Evolutionary conservation across 2,329 filamentous ascomycete species (phyloP).

Genomic region (Triangularia setosa): DNA sequence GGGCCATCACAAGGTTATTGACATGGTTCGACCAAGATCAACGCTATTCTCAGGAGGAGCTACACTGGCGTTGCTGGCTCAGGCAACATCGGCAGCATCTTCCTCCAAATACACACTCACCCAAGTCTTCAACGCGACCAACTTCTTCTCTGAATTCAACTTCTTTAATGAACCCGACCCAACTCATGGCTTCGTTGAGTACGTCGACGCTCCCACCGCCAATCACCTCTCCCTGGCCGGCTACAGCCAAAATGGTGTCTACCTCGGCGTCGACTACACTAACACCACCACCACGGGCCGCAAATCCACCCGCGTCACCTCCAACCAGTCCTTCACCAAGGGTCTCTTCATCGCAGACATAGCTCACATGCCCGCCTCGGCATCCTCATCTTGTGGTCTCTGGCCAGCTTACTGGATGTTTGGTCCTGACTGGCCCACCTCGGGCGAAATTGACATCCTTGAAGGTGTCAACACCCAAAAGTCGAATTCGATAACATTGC

Average conservation of each 20-base stretch:
- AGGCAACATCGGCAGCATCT: neutral
- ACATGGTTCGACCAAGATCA: neutral
- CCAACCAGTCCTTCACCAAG: conserved; percentile 61
- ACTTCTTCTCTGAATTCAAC: conserved; percentile 54
- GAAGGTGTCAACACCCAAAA: conserved; percentile 67
- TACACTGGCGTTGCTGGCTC: neutral
- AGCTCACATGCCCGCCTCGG: conserved; percentile 68
- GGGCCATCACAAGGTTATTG: neutral
- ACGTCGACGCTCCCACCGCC: conserved; percentile 58
- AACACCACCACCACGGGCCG: conserved; percentile 59
- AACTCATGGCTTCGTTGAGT: conserved; percentile 71
- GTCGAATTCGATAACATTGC: conserved; percentile 61
- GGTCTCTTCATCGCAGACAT: conserved; percentile 72
- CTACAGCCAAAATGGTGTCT: conserved; percentile 52
- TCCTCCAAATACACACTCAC: conserved; percentile 41
- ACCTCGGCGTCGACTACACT: conserved; percentile 65
- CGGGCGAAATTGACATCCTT: conserved; percentile 76
- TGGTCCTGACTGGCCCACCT: conserved; percentile 64
- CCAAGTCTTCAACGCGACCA: conserved; percentile 46
- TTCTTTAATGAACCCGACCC: conserved; percentile 61
- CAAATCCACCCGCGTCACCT: conserved; percentile 65
- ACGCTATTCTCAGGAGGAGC: neutral
- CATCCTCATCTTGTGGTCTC: conserved; percentile 53
- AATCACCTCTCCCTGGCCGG: conserved; percentile 55
- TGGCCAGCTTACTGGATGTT: conserved; percentile 74